Conservation (phyloP, 2,329 filamentous ascomycete species). For the Epichloe gansuensis region DNA sequence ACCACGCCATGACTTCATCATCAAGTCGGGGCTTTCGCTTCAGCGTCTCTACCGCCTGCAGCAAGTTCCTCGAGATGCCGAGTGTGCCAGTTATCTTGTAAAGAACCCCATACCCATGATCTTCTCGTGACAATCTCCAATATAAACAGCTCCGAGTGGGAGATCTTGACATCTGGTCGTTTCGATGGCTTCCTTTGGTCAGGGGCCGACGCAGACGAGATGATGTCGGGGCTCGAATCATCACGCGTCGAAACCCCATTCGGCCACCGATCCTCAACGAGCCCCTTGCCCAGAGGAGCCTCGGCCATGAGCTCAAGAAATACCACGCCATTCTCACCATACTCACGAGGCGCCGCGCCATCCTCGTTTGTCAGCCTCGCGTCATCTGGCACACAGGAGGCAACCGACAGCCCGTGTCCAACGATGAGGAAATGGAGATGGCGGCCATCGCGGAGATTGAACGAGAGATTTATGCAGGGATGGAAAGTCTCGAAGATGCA, state of each 20-base stretch:
- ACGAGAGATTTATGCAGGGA: slow-evolving; percentile 81
- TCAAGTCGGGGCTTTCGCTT: slow-evolving; percentile 64
- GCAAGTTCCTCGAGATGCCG: slow-evolving; percentile 66
- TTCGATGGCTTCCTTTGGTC: slow-evolving; percentile 96
- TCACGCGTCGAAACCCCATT: slow-evolving; percentile 45
- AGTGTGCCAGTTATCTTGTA: slow-evolving; percentile 75
- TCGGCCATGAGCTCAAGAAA: slow-evolving; percentile 33
- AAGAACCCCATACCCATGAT: slow-evolving; percentile 72
- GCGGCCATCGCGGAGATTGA: slow-evolving; percentile 83
- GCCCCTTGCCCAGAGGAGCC: slow-evolving; percentile 28
- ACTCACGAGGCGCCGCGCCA: slow-evolving; percentile 44
- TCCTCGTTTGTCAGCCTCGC: slow-evolving; percentile 48
- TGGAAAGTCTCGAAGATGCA: slow-evolving; percentile 89
- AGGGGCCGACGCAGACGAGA: slow-evolving; percentile 58
- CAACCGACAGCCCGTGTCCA: slow-evolving; percentile 53
- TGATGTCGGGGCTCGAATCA: slow-evolving; percentile 33
- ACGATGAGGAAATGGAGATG: slow-evolving; percentile 91
- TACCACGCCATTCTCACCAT: slow-evolving; percentile 36
- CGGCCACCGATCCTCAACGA: slow-evolving; percentile 22
- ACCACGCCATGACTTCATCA: slow-evolving; percentile 58
- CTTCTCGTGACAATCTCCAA: slow-evolving; percentile 77
- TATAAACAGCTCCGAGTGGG: slow-evolving; percentile 90
- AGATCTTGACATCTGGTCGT: slow-evolving; percentile 82
- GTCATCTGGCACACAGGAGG: slow-evolving; percentile 32
- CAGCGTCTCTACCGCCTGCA: slow-evolving; percentile 74